Evolutionary conservation across 1,284 basidiomycete species (phyloP), one percentile per base, ranked within the genome.

Genomic region (Coriolopsis trogii): DNA sequence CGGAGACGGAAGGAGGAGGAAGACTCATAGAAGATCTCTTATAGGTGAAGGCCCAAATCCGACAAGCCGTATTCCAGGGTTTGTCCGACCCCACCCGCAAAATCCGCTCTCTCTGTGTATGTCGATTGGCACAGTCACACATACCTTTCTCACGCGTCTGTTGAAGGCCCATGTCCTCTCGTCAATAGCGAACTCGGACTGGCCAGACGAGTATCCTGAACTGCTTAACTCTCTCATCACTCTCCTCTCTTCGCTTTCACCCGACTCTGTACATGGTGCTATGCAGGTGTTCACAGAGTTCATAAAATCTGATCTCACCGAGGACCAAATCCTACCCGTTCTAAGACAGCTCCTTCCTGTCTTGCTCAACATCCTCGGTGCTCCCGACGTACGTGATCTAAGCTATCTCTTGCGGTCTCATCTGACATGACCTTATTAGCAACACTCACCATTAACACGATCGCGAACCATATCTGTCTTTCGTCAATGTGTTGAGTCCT

Each of bases 221-320:
- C 80, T 97, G 12, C 77, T 97, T 26, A 74, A 75, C 44, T 76
- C 80, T 24, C 79, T 97, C 21, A 85, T 96, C 55, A 67, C 68
- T 29, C 80, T 95, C 15, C 78, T 98, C 20, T 87, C 89, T 3
- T 84, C 87, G 2, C 80, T 77, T 48, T 84, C 85, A 4, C 72
- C 89, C 0, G 78, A 85, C 49, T 80, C 89, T 10, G 89, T 95
- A 9, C 93, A 97, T 70, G 95, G 95, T 21, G 87, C 93, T n/a
- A 93, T 98, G 91, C 86, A 94, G 67, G 91, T 97, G 12, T 85
- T 98, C 63, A 85, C 86, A 9, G 95, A 98, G 66, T 94, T 97
- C 67, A 90, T 95, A 63, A 89, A 90, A 68, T 84, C 89, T 9
- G 94, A 95, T 67, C 73, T 98, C 49, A 89, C 89, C 5, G 95